phyloP scores from a whole-genome alignment of 1,284 basidiomycete species.

The Mycosarcoma mackinlayi region DNA sequence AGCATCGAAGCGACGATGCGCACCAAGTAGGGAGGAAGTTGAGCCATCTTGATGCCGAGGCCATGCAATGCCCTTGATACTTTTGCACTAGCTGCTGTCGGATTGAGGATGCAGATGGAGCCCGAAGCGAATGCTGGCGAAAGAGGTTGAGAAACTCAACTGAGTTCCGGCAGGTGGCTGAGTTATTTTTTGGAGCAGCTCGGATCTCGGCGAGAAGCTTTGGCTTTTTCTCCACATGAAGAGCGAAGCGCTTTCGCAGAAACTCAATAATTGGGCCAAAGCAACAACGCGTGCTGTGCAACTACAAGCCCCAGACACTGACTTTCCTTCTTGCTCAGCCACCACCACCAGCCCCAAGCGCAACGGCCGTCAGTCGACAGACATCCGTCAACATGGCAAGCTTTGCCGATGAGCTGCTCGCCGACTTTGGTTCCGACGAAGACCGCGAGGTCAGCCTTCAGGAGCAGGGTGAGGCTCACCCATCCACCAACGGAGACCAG shows the following conservation, averaged over 20 bases:
- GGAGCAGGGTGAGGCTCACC: conserved; percentile 65
- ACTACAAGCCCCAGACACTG: conserved; percentile 13
- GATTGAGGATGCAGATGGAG: neutral
- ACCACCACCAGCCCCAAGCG: neutral
- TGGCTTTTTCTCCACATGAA: conserved; percentile 19
- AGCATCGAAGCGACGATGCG: conserved; percentile 51
- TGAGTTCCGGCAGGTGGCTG: conserved; percentile 11
- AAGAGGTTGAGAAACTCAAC: too few relatives aligned
- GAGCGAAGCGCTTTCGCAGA: too few relatives aligned
- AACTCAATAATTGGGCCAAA: too few relatives aligned
- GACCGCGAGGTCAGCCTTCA: conserved; percentile 68
- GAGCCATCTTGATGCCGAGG: conserved; percentile 37
- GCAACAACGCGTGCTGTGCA: neutral
- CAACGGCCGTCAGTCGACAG: neutral
- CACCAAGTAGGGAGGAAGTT: conserved; percentile 53
- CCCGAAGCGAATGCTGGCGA: too few relatives aligned
- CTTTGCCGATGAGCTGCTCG: conserved; percentile 86
- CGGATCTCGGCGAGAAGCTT: conserved; percentile 20
- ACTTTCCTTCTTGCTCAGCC: neutral
- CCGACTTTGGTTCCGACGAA: conserved; percentile 76
- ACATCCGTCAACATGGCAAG: conserved; percentile 59
- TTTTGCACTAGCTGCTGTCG: neutral
- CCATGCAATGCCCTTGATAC: neutral
- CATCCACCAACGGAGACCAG: conserved; percentile 27
- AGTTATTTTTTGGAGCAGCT: conserved; percentile 18